phyloP scores from a whole-genome alignment of 1,284 basidiomycete genomes.

The Phenoliferia sp. region DNA sequence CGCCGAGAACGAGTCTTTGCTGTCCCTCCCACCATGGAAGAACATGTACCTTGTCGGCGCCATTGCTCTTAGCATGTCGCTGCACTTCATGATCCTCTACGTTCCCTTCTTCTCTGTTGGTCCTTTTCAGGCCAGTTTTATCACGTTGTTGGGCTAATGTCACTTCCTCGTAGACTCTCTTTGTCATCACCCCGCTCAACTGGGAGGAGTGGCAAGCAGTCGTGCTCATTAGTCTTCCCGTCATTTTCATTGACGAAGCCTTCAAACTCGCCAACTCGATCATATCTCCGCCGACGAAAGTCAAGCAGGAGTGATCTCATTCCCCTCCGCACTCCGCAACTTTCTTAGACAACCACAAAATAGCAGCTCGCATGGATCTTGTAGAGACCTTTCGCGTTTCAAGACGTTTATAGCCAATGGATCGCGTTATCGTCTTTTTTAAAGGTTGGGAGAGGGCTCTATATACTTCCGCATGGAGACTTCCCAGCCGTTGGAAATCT shows the following conservation, averaged over 20 bases:
- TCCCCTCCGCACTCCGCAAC: background rate
- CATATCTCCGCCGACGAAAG: conserved; percentile 8
- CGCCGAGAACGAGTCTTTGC: conserved; percentile 91
- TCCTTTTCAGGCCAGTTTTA: conserved; percentile 22
- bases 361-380: background rate
- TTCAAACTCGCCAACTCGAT: conserved; percentile 70
- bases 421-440: no score
- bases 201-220: conserved; percentile 95
- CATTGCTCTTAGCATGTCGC: conserved; percentile 79
- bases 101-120: conserved; percentile 86
- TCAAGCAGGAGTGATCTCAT: background rate
- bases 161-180: conserved; percentile 57
- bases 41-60: conserved; percentile 87
- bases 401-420: no score
- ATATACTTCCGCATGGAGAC: no score
- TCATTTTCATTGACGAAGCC: conserved; percentile 83
- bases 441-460: no score
- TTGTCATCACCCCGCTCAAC: conserved; percentile 87
- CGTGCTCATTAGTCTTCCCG: conserved; percentile 78
- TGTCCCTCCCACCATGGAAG: conserved; percentile 84
- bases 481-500: no score
- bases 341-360: background rate
- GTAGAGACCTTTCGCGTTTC: no score
- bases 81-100: conserved; percentile 92
- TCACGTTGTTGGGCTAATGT: conserved; percentile 4